Conservation (phyloP, 2,329 filamentous ascomycete genomes). For the Trichoderma aggressivum region DNA sequence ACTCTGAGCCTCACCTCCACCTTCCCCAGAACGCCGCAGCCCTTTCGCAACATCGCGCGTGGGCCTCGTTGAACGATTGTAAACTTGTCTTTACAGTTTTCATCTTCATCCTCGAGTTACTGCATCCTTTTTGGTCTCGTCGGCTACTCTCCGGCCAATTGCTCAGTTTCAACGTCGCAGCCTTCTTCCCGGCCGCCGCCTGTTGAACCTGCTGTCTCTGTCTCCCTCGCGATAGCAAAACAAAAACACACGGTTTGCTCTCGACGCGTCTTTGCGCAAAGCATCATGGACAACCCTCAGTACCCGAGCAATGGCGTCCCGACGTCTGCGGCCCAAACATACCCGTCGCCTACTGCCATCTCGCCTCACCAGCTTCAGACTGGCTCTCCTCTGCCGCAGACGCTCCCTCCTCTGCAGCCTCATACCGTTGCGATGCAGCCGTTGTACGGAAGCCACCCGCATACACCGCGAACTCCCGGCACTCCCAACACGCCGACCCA, state of each 20-base stretch:
- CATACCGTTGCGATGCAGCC: conserved; percentile 43
- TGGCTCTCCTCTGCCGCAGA: conserved; percentile 48
- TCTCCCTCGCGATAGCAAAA: background rate
- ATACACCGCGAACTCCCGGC: conserved; percentile 60
- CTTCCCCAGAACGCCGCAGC: conserved; percentile 33
- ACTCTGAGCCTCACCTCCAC: conserved; percentile 37
- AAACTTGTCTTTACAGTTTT: background rate
- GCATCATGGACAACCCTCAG: conserved; percentile 54
- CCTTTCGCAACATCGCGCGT: conserved; percentile 27
- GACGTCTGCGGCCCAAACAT: conserved; percentile 46
- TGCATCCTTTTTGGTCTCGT: background rate
- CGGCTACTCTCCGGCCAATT: conserved; percentile 4
- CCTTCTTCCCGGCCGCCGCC: background rate
- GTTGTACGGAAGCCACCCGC: conserved; percentile 56
- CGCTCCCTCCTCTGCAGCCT: conserved; percentile 54
- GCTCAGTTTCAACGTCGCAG: conserved; percentile 7
- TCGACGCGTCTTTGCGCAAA: conserved; percentile 34
- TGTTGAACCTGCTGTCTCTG: background rate
- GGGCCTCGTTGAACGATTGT: conserved; percentile 22
- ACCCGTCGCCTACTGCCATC: conserved; percentile 51
- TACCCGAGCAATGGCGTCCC: conserved; percentile 55
- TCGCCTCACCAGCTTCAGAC: conserved; percentile 51
- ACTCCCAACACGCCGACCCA: conserved; percentile 61
- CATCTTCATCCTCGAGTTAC: conserved; percentile 18
- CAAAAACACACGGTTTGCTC: conserved; percentile 3